Evolutionary conservation across 768 basidiomycete species (phyloP), one percentile per base, ranked within the genome.

Genomic region (Boletus subparvulus): DNA sequence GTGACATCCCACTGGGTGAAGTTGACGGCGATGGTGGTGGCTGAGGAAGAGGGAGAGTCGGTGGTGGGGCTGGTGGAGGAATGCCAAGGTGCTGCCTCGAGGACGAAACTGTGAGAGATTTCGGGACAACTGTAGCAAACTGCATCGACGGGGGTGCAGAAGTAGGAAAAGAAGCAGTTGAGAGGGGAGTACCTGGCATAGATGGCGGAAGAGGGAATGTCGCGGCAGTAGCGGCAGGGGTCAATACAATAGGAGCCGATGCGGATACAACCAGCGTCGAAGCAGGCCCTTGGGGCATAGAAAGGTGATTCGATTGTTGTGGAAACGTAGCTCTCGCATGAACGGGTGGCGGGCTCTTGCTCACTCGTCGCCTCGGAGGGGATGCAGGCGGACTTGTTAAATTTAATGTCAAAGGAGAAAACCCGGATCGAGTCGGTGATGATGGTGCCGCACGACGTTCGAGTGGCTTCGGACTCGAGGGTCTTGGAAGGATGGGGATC

Each of bases 41-140:
- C 24, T 63, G 72, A 40, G 70, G 70, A 21, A 73, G 64, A 47
- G 70, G 70, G 21, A 61, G 61, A 35, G 65, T 70, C 3, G 70
- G 70, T 5, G 70, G 70, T 17, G 70, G 70, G n/a, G 63, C 61
- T 14, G 66, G 70, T 0, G 72, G 70, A 37, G 66, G 70, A 12
- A 72, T 68, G 13, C 43, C 24, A 19, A 71, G 59, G 47, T 72
- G 68, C 19, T 67, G 65, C 33, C 71, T 67, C 28, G 72, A 64
- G 39, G 70, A 46, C 19, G 54, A 3, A 35, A 44, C 2, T 28
- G 50, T 10, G 16, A 60, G 40, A 6, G 63, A 39, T 44, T 59
- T 70, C 7, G 54, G 39, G 16, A 16, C 6, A 21, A 48, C 63
- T 42, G 51, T 21, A 32, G 19, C 39, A 11, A 13, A 28, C 19